These are phyloP conservation scores for Pleurotus pulmonarius DNA, from an alignment of 768 basidiomycete genomes.

Conservation along the genomic window DNA sequence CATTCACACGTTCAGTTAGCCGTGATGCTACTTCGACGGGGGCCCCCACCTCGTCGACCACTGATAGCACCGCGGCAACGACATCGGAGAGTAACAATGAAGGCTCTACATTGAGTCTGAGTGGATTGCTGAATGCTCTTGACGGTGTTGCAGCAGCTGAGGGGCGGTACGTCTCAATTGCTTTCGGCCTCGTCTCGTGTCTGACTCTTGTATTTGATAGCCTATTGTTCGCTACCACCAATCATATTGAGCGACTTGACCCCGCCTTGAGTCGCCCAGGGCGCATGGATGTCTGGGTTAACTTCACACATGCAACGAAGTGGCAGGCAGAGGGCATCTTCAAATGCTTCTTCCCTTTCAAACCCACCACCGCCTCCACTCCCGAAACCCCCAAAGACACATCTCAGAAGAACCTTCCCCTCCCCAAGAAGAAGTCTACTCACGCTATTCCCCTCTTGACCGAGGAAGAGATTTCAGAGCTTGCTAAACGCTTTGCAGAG, in stretches of 20 bases:
- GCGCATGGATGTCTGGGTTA: conserved; percentile 90
- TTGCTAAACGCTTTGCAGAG: conserved; percentile 80
- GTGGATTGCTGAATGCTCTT: conserved; percentile 81
- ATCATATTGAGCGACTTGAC: conserved; percentile 91
- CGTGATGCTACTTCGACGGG: conserved; percentile 82
- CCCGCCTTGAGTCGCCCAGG: conserved; percentile 86
- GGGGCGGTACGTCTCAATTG: conserved; percentile 59
- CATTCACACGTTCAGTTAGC: conserved; percentile 83
- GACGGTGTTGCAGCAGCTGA: conserved; percentile 85
- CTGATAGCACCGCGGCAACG: conserved; percentile 33
- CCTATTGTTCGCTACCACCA: conserved; percentile 87
- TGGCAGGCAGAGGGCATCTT: conserved; percentile 93
- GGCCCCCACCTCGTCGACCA: conserved; percentile 39
- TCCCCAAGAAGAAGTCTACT: conserved; percentile 60
- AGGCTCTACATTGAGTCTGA: conserved; percentile 81
- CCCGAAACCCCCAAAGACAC: conserved; percentile 32
- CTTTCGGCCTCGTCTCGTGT: background rate
- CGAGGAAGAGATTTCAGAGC: conserved; percentile 71
- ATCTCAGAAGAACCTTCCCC: conserved; percentile 64
- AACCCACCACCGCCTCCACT: conserved; percentile 27
- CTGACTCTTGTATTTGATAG: conserved; percentile 29
- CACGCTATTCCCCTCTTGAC: conserved; percentile 66
- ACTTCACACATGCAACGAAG: conserved; percentile 87
- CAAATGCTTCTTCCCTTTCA: conserved; percentile 90
- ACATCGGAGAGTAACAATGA: conserved; percentile 47